phyloP scores from a whole-genome alignment of 2,329 filamentous ascomycete genomes.

The Colletotrichum tropicale region DNA sequence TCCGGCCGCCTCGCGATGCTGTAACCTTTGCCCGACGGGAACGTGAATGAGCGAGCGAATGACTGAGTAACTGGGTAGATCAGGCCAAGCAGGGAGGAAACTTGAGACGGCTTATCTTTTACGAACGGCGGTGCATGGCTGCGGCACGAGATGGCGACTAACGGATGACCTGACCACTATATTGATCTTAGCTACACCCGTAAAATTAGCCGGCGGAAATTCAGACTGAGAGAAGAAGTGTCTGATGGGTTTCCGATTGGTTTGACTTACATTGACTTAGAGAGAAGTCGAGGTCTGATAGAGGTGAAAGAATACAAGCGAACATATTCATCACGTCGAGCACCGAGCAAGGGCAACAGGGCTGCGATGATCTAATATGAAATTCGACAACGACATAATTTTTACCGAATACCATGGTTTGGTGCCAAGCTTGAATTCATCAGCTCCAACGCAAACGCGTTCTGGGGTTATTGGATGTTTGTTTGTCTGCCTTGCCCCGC shows the following conservation, averaged over 20 bases:
- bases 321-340: no score
- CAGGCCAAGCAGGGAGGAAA: not conserved
- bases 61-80: not conserved
- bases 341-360: not conserved
- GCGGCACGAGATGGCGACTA: not conserved
- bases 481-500: not conserved
- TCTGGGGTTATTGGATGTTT: not conserved
- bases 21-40: not conserved
- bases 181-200: no score
- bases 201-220: no score
- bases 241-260: no score
- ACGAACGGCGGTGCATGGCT: not conserved
- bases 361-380: not conserved
- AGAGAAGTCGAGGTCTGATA: no score
- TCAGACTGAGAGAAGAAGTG: no score
- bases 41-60: not conserved
- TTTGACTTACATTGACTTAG: no score
- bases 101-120: not conserved
- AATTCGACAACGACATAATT: not conserved
- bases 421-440: no score
- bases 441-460: no score
- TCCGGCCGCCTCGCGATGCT: not conserved
- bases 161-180: not conserved
- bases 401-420: no score
- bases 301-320: no score